phyloP scores from a whole-genome alignment of 2,329 filamentous ascomycete genomes.

The Tolypocladium tropicale region DNA sequence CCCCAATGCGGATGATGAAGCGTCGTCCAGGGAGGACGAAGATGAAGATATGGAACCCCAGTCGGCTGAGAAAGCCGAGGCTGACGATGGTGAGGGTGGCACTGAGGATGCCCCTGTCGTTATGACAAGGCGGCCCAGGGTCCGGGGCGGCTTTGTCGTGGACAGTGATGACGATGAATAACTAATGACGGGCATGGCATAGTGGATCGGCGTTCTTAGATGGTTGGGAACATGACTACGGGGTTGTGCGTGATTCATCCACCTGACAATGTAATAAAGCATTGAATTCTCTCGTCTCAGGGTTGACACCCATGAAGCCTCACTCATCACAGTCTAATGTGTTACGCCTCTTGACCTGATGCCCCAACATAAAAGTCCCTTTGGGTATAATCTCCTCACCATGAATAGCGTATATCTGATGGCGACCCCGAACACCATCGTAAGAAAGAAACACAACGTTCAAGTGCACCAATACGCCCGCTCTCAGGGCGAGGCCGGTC shows the following conservation, averaged over 20 bases:
- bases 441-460: not conserved
- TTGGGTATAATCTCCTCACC: not conserved
- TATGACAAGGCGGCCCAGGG: constrained; percentile 28
- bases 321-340: not conserved
- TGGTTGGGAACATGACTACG: not conserved
- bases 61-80: not conserved
- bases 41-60: constrained; percentile 16
- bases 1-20: constrained; percentile 14
- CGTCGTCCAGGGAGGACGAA: constrained; percentile 1
- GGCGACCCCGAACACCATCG: not conserved
- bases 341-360: not conserved
- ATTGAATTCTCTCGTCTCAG: not conserved
- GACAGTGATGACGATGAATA: constrained; percentile 49
- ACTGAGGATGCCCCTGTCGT: constrained; percentile 16
- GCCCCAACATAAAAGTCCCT: not conserved
- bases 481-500: not conserved
- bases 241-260: not conserved
- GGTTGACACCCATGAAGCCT: no score
- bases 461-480: not conserved
- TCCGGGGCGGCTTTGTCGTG: constrained; percentile 43
- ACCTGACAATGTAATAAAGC: no score
- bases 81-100: constrained; percentile 12
- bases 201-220: not conserved
- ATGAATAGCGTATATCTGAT: not conserved
- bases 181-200: not conserved